Conservation (phyloP, 495 filamentous ascomycete genomes). For the Podospora sp. region DNA sequence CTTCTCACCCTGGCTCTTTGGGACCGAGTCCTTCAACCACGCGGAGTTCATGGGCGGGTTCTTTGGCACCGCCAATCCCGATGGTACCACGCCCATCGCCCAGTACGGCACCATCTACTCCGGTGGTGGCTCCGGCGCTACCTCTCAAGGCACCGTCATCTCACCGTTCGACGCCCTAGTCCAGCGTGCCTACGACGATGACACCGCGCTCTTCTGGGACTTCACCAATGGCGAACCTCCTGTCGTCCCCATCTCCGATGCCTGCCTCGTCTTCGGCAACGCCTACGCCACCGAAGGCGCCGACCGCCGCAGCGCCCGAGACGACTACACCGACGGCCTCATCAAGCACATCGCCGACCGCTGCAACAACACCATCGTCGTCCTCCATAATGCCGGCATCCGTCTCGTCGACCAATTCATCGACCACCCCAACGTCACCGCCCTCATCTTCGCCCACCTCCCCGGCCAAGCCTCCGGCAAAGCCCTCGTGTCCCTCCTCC, state of each 20-base stretch:
- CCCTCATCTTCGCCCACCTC: conserved; percentile 61
- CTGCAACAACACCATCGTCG: conserved; percentile 65
- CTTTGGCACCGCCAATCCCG: conserved; percentile 15
- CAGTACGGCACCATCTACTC: conserved; percentile 56
- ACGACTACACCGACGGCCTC: conserved; percentile 59
- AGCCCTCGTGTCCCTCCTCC: conserved; percentile 60
- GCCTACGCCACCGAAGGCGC: conserved; percentile 59
- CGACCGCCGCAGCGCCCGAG: conserved; percentile 45
- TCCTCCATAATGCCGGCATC: conserved; percentile 63
- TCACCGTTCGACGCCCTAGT: conserved; percentile 64
- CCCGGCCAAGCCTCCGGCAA: conserved; percentile 64
- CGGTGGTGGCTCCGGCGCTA: conserved; percentile 63
- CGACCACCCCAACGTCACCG: conserved; percentile 65
- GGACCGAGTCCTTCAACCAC: conserved; percentile 32
- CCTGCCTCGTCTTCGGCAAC: conserved; percentile 69
- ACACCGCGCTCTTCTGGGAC: conserved; percentile 55
- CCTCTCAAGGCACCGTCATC: conserved; percentile 55
- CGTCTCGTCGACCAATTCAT: conserved; percentile 61
- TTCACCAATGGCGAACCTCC: conserved; percentile 41
- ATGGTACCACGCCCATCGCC: conserved; percentile 36
- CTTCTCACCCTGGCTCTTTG: conserved; percentile 47
- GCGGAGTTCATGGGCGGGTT: conserved; percentile 30
- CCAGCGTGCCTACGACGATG: conserved; percentile 55
- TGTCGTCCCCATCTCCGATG: conserved; percentile 58
- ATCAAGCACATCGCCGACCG: conserved; percentile 57